Percentiles rank a stretch among this genome's conserved stretches.
phyloP scores from a whole-genome alignment of 225 moss, liverwort and hornwort species.

The Ulota crispa region DNA sequence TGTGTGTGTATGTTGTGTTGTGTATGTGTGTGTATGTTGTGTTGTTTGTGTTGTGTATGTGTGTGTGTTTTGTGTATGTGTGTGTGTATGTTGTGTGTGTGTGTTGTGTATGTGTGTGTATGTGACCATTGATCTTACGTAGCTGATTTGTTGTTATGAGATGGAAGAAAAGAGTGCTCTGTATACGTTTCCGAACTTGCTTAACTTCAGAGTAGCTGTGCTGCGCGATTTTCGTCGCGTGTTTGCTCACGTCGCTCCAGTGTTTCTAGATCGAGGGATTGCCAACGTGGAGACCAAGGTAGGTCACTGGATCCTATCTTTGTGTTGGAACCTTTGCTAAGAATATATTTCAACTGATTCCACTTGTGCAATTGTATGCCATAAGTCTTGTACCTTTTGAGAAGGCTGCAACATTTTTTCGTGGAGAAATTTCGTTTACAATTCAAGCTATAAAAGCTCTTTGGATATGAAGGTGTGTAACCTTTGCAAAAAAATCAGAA shows the following conservation, averaged over 20 bases:
- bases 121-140: neutral
- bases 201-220: slow-evolving; percentile 78
- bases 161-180: slow-evolving; percentile 82
- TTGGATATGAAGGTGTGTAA: neutral
- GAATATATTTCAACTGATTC: neutral
- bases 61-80: neutral
- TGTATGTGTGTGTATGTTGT: neutral
- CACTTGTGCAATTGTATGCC: neutral
- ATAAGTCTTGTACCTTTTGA: neutral
- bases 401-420: neutral
- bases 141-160: slow-evolving; percentile 13
- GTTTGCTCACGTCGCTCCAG: slow-evolving; percentile 85
- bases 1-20: neutral
- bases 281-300: slow-evolving; percentile 94
- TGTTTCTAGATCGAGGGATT: slow-evolving; percentile 89
- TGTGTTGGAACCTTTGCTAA: neutral
- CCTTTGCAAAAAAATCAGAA: too few relatives aligned
- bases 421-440: neutral
- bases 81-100: neutral
- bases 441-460: neutral
- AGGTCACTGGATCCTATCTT: slow-evolving; percentile 1
- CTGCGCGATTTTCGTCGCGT: slow-evolving; percentile 81
- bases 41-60: too few relatives aligned
- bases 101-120: neutral
- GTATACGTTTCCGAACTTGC: slow-evolving; percentile 83